Percentiles rank a stretch among this genome's conserved stretches.
Evolutionary conservation across 176 grass and related monocot genomes (phyloP).

Genomic region (Hordeum vulgare): MorexV3_pseudomolecules_assembly NC_058521.1:111381024-111381523

Average conservation of each 20-base stretch:
- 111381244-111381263: neutral
- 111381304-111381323: neutral
- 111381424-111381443: neutral
- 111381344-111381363: neutral
- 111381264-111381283: neutral
- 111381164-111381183: neutral
- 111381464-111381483: neutral
- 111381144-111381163: neutral
- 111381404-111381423: neutral
- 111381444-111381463: neutral
- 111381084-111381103: neutral
- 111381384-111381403: conserved; percentile 3
- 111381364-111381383: neutral
- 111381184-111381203: neutral
- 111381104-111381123: conserved; percentile 12
- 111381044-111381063: conserved; percentile 13
- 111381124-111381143: neutral
- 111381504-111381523: neutral
- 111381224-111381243: neutral
- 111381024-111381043: neutral
- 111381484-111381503: neutral
- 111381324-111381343: neutral
- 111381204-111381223: conserved; percentile 2
- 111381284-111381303: neutral
- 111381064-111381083: neutral